phyloP scores from a whole-genome alignment of 495 filamentous ascomycete species.

The Aspergillus coremiiformis region DNA sequence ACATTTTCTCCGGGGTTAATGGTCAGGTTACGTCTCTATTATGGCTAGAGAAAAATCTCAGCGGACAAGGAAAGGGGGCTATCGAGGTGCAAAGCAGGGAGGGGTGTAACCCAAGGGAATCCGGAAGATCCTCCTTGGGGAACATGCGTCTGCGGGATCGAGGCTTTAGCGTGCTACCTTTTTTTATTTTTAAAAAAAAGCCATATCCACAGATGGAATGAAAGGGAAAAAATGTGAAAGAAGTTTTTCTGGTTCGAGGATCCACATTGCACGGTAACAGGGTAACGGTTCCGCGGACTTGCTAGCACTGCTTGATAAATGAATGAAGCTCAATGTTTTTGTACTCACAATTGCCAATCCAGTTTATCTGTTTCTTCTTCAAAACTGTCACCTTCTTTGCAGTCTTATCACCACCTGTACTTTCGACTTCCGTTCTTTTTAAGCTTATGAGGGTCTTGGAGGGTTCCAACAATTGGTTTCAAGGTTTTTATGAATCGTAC shows the following conservation, averaged over 20 bases:
- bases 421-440: too few species aligned
- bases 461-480: too few species aligned
- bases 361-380: background rate
- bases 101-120: constrained; percentile 8
- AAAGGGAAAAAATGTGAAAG: constrained; percentile 8
- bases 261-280: background rate
- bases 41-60: constrained; percentile 23
- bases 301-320: background rate
- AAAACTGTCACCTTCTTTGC: background rate
- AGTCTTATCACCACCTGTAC: too few species aligned
- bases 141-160: constrained; percentile 1
- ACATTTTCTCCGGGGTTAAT: constrained; percentile 34
- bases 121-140: background rate
- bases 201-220: constrained; percentile 2
- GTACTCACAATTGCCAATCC: background rate
- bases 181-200: constrained; percentile 1
- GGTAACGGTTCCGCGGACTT: background rate
- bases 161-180: constrained; percentile 1
- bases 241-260: constrained; percentile 3
- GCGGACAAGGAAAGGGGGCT: constrained; percentile 12
- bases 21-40: constrained; percentile 30
- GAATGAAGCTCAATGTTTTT: constrained; percentile 2
- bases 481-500: background rate
- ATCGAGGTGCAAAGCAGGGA: constrained; percentile 6
- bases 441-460: background rate